A percentile compares a stretch with the other conserved stretches of the same genome.
phyloP scores from a whole-genome alignment of 2,329 filamentous ascomycete species.

The Xylaria sp. region DNA sequence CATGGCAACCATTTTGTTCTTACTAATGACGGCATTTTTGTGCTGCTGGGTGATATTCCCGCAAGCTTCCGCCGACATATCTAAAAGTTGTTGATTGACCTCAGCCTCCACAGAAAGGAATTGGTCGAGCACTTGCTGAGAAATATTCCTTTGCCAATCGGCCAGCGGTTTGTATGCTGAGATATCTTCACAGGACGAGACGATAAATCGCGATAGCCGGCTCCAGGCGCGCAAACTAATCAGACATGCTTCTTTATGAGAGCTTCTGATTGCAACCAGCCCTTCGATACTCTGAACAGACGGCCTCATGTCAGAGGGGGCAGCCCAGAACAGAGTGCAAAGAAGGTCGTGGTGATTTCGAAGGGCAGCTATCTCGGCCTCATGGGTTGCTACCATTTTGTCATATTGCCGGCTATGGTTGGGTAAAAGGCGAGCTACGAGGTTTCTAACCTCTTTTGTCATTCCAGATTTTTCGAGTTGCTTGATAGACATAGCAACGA shows the following conservation, averaged over 20 bases:
- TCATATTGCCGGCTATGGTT: constrained; percentile 74
- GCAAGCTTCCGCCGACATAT: constrained; percentile 58
- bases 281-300: constrained; percentile 66
- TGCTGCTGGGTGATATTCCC: constrained; percentile 55
- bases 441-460: constrained; percentile 68
- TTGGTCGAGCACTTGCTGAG: constrained; percentile 67
- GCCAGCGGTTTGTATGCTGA: constrained; percentile 62
- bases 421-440: constrained; percentile 70
- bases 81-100: constrained; percentile 65
- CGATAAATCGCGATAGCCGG: constrained; percentile 69
- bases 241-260: constrained; percentile 74
- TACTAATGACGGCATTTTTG: constrained; percentile 61
- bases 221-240: constrained; percentile 73
- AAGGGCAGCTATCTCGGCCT: constrained; percentile 71
- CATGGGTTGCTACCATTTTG: constrained; percentile 69
- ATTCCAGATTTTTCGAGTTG: constrained; percentile 61
- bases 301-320: constrained; percentile 66
- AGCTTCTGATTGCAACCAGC: constrained; percentile 68
- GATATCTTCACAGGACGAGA: constrained; percentile 57
- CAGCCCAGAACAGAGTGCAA: constrained; percentile 73
- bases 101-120: constrained; percentile 67
- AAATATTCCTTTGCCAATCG: constrained; percentile 68
- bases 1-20: constrained; percentile 64
- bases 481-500: constrained; percentile 67
- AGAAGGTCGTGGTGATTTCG: constrained; percentile 77